phyloP scores from a whole-genome alignment of 805 yeast genomes.

The Candida rishiriensis region DNA sequence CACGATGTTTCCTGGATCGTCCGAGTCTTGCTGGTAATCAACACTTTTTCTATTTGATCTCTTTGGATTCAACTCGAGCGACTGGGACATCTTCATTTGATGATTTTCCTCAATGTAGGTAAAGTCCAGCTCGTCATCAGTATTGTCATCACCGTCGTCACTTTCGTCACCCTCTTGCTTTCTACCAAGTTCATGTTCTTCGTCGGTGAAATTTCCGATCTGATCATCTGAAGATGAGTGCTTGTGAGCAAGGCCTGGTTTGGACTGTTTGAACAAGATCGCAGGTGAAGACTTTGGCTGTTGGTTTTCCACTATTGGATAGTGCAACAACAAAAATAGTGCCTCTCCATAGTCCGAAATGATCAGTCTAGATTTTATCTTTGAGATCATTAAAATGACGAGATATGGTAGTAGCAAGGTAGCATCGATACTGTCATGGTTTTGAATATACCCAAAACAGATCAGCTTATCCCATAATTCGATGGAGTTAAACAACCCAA shows the following conservation, averaged over 20 bases:
- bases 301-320: constrained; percentile 30
- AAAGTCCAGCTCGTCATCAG: constrained; percentile 13
- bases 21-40: background rate
- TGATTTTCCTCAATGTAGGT: constrained; percentile 22
- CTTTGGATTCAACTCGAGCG: constrained; percentile 5
- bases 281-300: constrained; percentile 10
- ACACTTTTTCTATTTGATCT: background rate
- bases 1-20: constrained; percentile 3
- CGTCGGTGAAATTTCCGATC: too few relatives aligned
- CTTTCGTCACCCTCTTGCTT: too few relatives aligned
- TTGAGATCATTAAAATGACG: constrained; percentile 39
- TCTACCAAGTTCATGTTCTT: too few relatives aligned
- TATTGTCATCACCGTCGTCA: constrained; percentile 5
- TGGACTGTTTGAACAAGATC: constrained; percentile 6
- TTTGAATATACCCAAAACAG: constrained; percentile 22
- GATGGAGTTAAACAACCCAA: constrained; percentile 35
- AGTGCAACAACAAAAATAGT: constrained; percentile 44
- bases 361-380: constrained; percentile 39
- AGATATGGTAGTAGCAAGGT: constrained; percentile 36
- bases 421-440: constrained; percentile 17
- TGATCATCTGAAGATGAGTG: background rate
- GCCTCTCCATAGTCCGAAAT: constrained; percentile 50
- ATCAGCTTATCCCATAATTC: constrained; percentile 49
- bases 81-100: constrained; percentile 9
- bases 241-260: background rate